Percentiles rank a stretch among this genome's conserved stretches.
phyloP scores from a whole-genome alignment of 2,329 filamentous ascomycete species.

The Aschersonia sp. region DNA sequence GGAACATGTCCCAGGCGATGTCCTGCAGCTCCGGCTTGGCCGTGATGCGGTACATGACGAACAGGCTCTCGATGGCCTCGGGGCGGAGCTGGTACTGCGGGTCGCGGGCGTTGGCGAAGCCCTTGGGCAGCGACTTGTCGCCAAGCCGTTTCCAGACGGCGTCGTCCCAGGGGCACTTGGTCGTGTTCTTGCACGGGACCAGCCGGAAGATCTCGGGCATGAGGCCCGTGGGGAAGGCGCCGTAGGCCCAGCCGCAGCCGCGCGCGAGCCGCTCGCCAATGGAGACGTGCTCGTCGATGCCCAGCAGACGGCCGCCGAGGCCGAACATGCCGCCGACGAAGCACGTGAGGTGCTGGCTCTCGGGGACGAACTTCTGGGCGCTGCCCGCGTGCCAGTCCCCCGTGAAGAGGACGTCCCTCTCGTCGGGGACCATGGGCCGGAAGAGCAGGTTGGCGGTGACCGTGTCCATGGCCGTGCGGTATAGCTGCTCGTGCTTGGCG shows the following conservation, averaged over 20 bases:
- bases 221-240: constrained; percentile 36
- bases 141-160: constrained; percentile 11
- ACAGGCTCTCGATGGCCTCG: constrained; percentile 70
- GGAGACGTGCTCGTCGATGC: constrained; percentile 29
- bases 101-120: constrained; percentile 45
- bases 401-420: constrained; percentile 42
- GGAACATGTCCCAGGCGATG: constrained; percentile 38
- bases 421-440: constrained; percentile 48
- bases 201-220: constrained; percentile 43
- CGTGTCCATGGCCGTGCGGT: constrained; percentile 46
- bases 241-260: constrained; percentile 44
- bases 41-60: constrained; percentile 54
- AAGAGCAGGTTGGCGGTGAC: constrained; percentile 52
- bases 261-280: constrained; percentile 34
- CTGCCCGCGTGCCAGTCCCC: constrained; percentile 14
- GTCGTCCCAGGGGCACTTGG: constrained; percentile 17
- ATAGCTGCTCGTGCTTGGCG: constrained; percentile 48
- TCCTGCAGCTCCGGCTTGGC: constrained; percentile 31
- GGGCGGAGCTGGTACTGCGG: constrained; percentile 33
- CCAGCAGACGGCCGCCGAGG: constrained; percentile 46
- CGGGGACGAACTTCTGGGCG: constrained; percentile 12
- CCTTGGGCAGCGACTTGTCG: constrained; percentile 25
- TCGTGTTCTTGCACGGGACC: constrained; percentile 25
- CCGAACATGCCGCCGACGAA: constrained; percentile 58
- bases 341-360: constrained; percentile 30